These are phyloP conservation scores for Neocallimastix lanati DNA, from an alignment of 192 early-diverging fungal species.

Conservation along the genomic window DNA sequence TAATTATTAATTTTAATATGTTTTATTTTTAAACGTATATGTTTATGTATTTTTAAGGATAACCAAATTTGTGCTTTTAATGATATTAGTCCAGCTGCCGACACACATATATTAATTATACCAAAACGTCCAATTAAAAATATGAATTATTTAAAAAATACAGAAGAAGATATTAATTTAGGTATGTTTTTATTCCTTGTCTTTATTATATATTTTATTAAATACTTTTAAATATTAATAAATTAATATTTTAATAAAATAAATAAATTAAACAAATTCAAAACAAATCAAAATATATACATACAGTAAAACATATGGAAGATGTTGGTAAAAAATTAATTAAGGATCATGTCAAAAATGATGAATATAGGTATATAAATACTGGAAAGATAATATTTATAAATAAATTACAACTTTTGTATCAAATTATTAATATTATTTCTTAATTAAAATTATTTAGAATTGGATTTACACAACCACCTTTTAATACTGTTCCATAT, in stretches of 20 bases:
- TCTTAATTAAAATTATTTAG: no score
- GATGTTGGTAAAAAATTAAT: not conserved
- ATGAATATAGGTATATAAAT: not conserved
- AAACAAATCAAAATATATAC: not conserved
- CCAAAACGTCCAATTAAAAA: not conserved
- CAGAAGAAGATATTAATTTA: not conserved
- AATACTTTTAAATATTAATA: no score
- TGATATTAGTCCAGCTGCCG: not conserved
- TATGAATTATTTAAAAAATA: not conserved
- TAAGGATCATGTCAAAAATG: not conserved
- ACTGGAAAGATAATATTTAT: no score
- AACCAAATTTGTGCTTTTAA: not conserved
- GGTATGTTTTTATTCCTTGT: not conserved
- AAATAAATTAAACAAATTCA: no score
- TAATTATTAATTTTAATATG: no score
- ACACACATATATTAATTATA: not conserved
- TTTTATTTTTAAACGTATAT: no score
- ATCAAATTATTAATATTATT: no score
- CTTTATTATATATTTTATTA: no score
- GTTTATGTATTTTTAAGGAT: not conserved
- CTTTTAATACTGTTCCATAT: not conserved
- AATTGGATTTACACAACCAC: not conserved
- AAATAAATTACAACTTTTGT: no score
- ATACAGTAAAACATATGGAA: not conserved
- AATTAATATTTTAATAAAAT: no score